A percentile compares a stretch with the other conserved stretches of the same genome.
phyloP scores from a whole-genome alignment of 1,139 yeast genomes.

The Geotrichum candidum region DNA sequence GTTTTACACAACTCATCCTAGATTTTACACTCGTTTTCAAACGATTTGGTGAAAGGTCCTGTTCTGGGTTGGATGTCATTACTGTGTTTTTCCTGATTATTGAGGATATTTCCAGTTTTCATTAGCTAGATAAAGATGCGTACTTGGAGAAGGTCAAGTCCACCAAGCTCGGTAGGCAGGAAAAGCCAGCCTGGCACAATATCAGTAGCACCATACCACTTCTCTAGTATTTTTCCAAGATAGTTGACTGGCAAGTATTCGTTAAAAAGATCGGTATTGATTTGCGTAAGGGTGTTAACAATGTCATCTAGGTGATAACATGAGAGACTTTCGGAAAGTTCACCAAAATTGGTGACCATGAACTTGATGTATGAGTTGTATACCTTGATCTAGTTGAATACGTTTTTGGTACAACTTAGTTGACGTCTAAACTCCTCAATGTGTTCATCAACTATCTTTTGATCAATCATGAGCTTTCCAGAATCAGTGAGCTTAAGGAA shows the following conservation, averaged over 20 bases:
- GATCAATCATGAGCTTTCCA: constrained; percentile 18
- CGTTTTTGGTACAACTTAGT: constrained; percentile 12
- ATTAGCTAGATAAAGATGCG: constrained; percentile 10
- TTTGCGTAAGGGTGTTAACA: constrained; percentile 14
- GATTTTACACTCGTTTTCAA: constrained; percentile 7
- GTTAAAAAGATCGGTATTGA: constrained; percentile 18
- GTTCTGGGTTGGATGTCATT: background rate
- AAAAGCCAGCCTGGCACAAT: constrained; percentile 20
- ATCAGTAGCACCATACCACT: constrained; percentile 10
- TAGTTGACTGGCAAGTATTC: constrained; percentile 4
- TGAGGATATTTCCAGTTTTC: background rate
- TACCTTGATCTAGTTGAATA: constrained; percentile 19
- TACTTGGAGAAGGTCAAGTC: constrained; percentile 19
- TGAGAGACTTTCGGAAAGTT: constrained; percentile 17
- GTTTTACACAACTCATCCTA: constrained; percentile 8
- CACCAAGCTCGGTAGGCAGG: constrained; percentile 19
- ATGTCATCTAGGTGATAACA: constrained; percentile 19
- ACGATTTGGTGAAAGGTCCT: constrained; percentile 8
- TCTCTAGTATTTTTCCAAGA: constrained; percentile 3
- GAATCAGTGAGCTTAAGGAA: constrained; percentile 14
- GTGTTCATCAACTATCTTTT: constrained; percentile 16
- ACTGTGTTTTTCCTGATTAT: background rate
- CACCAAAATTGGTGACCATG: constrained; percentile 20
- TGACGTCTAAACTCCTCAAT: constrained; percentile 19
- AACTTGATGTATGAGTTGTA: constrained; percentile 21